Evolutionary conservation across 805 yeast species (phyloP), one percentile per base, ranked within the genome.

Genomic region (Saccharomycopsis malanga): DNA sequence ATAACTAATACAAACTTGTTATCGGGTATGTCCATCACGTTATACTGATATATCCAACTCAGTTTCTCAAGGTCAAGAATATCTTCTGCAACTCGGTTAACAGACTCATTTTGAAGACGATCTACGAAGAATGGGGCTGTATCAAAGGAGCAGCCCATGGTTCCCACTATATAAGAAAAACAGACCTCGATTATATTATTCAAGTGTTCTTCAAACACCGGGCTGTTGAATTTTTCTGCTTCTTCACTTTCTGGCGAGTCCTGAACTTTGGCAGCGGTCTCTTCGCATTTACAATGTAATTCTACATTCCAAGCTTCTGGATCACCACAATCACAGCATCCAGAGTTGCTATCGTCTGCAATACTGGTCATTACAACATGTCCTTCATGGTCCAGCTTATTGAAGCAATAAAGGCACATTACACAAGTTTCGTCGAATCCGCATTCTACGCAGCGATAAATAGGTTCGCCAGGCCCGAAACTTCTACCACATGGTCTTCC

Each of bases 251-350:
- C 58, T 9, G 10, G 53, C 49, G n/a, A 52, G 7, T 32, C 36
- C 36, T 32, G 36, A 12, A 12, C 15, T 14, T 14, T 18, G 18
- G 18, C 17, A 12, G 17, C 36, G 63, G 41, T 70, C 58, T 15
- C 15, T 21, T 48, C 49, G 21, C 46, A 41, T 25, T 41, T 40
- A 38, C 54, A 50, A 25, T 48, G 42, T 7, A 78, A 66, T 1
- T 70, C 63, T 14, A 61, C 62, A 3, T 69, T 72, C 87, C 94
- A 87, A 0, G 94, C 94, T 58, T 85, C 95, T 0, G 80, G 78
- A 57, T 87, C 95, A 2, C 96, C 95, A 62, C 96, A 87, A 58
- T 87, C 96, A 61, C 94, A 84, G 18, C 82, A 83, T 0, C 93
- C 93, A 3, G 23, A 14, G 30, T 38, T 44, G 2, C 63, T 64